phyloP scores from a whole-genome alignment of 176 grass and related monocot genomes.

The Carex parvula region DNA sequence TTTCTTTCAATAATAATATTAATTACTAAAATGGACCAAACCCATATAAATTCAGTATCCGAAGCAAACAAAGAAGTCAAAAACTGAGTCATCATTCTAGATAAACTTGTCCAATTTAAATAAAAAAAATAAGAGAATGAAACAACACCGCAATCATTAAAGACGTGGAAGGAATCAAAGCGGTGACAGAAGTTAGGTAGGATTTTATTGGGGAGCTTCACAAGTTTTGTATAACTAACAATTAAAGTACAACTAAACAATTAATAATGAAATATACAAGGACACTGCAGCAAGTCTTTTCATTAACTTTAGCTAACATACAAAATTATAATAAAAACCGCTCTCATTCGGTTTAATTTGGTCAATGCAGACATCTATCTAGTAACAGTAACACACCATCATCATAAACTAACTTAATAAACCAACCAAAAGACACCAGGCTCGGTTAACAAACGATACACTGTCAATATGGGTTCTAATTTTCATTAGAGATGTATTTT shows the following conservation, averaged over 20 bases:
- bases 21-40: not conserved
- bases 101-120: not conserved
- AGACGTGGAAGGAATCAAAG: not conserved
- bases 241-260: too few species aligned
- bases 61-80: not conserved
- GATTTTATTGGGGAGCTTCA: not conserved
- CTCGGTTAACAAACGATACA: constrained; percentile 2
- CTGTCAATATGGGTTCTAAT: not conserved
- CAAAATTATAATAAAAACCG: not conserved
- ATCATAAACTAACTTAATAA: constrained; percentile 13
- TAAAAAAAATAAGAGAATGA: not conserved
- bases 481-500: constrained; percentile 22
- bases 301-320: constrained; percentile 2
- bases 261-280: constrained; percentile 1
- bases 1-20: not conserved
- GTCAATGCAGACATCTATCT: constrained; percentile 19
- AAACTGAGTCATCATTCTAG: not conserved
- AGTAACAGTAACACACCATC: not conserved
- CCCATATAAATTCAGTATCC: not conserved
- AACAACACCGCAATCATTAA: not conserved
- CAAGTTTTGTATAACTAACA: not conserved
- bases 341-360: not conserved
- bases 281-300: not conserved
- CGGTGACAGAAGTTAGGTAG: not conserved
- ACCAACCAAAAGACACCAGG: constrained; percentile 5